Percentiles rank a stretch among this genome's conserved stretches.
Evolutionary conservation across 306 rosid genomes (phyloP).

Genomic region (Gastrolobium bilobum): DNA sequence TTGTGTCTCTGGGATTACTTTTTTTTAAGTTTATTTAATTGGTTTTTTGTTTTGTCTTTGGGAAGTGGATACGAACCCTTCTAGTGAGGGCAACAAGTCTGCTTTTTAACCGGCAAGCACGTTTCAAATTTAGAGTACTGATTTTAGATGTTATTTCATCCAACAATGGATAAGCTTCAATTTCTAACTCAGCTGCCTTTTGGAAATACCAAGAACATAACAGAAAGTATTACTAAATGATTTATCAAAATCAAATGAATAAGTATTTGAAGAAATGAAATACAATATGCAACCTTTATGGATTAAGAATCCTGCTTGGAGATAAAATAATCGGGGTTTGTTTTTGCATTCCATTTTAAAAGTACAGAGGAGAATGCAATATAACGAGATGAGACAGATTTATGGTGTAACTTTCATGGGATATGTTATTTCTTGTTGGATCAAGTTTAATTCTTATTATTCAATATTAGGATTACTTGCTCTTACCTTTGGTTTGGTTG

Average conservation of each 20-base stretch:
- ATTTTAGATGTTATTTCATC: slow-evolving; percentile 97
- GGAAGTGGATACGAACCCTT: no score
- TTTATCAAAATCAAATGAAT: slow-evolving; percentile 42
- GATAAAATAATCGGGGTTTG: no score
- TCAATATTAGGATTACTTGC: no score
- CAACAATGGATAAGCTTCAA: slow-evolving; percentile 92
- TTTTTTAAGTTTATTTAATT: no score
- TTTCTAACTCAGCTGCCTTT: slow-evolving; percentile 98
- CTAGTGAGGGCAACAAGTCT: slow-evolving; percentile 98
- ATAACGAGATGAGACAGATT: no score
- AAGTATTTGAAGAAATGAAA: slow-evolving; percentile 31
- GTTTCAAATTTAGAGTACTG: slow-evolving; percentile 98
- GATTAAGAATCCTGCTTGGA: slow-evolving; percentile 28
- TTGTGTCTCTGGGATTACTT: slow-evolving; percentile 75
- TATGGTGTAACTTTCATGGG: no score
- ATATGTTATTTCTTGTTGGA: no score
- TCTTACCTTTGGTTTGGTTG: no score
- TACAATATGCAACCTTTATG: not conserved
- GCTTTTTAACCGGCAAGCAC: slow-evolving; percentile 97
- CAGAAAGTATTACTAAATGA: slow-evolving; percentile 46
- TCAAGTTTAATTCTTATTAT: no score
- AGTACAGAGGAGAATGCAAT: no score
- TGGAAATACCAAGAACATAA: slow-evolving; percentile 47
- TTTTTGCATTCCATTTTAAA: no score
- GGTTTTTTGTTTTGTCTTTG: no score